Base-by-base conservation (phyloP, 345 rosid genomes). In the Bretschneidera sinensis region DNA sequence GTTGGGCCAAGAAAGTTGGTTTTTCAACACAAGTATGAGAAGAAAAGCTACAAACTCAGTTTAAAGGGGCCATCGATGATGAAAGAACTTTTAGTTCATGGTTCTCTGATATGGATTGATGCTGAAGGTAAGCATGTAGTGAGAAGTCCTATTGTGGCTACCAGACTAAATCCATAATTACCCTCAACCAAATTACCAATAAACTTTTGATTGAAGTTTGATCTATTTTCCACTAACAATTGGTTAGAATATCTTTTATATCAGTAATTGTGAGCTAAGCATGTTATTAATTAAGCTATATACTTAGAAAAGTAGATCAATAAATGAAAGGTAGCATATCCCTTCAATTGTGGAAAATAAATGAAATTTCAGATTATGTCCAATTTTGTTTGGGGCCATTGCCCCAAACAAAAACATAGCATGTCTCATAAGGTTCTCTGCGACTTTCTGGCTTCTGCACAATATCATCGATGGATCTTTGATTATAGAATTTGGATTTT, bases 91-190 rank as follows among this genome's bases (percentile, higher is more conserved):
- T 72, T 72, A 54, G 39, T 78, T 35, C 62, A 79, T 65, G 92
- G 92, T 13, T 61, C 61, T 17, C 45, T 83, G 71, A 76, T 70
- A 45, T 88, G 92, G 96, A 70, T 71, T 48, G 80, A 80, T 70
- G 84, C 80, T 57, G 31, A 55, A 15, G 83, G 85, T 1, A 71
- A 76, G 33, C 73, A 81, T 53, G 25, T 57, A 20, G 84, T 74
- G 14, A 77, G 78, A 57, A 84, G 85, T 62, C 84, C 89, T 23
- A 76, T 84, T 13, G 82, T 81, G 53, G 84, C 78, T 59, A 73
- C 85, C 24, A 68, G 47, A 60, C 50, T 78, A 15, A 55, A 33
- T 21, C 70, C 62, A 24, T 67, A 61, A 48, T 58, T n/a, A n/a
- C n/a, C n/a, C 64, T 18, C 28, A n/a, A n/a, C n/a, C n/a, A n/a